Conservation (phyloP, 257 asterid genomes). For the Apocynum venetum region DNA sequence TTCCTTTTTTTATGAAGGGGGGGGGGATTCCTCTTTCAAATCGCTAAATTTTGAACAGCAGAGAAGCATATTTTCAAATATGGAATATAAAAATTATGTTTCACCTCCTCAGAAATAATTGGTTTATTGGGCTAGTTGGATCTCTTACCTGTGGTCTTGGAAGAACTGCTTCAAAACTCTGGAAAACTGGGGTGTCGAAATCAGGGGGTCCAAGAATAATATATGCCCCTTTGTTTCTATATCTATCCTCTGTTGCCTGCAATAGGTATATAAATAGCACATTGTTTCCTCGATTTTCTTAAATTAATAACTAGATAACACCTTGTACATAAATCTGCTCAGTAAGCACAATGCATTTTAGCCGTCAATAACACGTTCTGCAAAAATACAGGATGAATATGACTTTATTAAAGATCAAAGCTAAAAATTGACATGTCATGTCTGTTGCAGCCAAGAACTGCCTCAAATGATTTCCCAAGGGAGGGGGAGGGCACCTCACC, state of each 20-base stretch:
- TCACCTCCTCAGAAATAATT: neutral
- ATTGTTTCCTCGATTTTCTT: slow-evolving; percentile 14
- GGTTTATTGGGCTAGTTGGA: neutral
- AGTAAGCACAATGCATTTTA: neutral
- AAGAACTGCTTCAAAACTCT: slow-evolving; percentile 78
- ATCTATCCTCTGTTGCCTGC: slow-evolving; percentile 90
- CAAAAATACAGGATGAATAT: neutral
- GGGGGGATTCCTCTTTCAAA: neutral
- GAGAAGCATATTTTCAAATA: neutral
- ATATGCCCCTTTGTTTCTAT: slow-evolving; percentile 88
- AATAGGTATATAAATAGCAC: slow-evolving; percentile 13
- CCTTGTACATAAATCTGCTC: neutral
- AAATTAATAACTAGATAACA: neutral
- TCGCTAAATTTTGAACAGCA: neutral
- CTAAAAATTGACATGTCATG: neutral
- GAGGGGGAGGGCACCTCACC: neutral
- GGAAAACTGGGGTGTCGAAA: slow-evolving; percentile 65
- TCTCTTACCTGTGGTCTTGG: slow-evolving; percentile 82
- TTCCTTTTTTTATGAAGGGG: neutral
- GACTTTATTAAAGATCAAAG: neutral
- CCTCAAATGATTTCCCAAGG: neutral
- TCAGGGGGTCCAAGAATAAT: slow-evolving; percentile 75
- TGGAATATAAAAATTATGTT: neutral
- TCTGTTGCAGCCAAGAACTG: neutral
- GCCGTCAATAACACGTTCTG: neutral